Base-by-base conservation (phyloP, 2,329 filamentous ascomycete genomes). In the Hymenoscyphus fructigenus region DNA sequence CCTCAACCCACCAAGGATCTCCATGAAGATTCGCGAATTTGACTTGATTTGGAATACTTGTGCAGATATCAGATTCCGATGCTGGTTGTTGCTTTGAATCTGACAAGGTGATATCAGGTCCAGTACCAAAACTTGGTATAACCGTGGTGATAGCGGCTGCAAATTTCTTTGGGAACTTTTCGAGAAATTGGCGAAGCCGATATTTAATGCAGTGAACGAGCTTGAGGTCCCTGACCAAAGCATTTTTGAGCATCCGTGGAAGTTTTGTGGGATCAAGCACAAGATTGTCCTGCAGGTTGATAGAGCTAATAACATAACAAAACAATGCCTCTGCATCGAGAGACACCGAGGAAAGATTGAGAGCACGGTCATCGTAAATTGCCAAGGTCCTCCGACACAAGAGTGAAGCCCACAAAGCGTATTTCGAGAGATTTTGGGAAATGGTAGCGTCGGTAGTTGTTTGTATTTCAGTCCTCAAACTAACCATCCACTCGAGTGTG, bases 331-430 rank as follows among this genome's bases (percentile, higher is more conserved):
- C 44, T 7, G 64, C 2, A 36, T 65, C 44, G 3, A 69, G n/a
- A 9, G 20, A 4, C 1, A 5, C 20, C 17, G 44, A 23, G 5
- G 14, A 20, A 3, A 17, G 41, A 17, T 26, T 29, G 23, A 17
- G 50, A 26, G 14, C 15, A 47, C 3, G 4, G 0, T 67, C 63
- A 14, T 65, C 3, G 59, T 66, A 65, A 2, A 71, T 34, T 1
- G 67, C 72, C 62, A 83, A 83, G 0, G 83, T 85, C 2, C 79
- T 76, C 28, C 80, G 77, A 60, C 86, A 89, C 0, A 90, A 75
- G 0, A 90, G 66, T 0, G 87, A 82, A 0, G 86, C 82, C 75
- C 81, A 82, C 0, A 89, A 78, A 0, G 79, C 79, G 66, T 84
- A 86, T 0, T 70, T 67, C 2, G 80, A 78, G 5, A 76, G 75